Evolutionary conservation across 306 rosid genomes (phyloP), one percentile per base, ranked within the genome.

Genomic region (Vachellia collinsii): DNA sequence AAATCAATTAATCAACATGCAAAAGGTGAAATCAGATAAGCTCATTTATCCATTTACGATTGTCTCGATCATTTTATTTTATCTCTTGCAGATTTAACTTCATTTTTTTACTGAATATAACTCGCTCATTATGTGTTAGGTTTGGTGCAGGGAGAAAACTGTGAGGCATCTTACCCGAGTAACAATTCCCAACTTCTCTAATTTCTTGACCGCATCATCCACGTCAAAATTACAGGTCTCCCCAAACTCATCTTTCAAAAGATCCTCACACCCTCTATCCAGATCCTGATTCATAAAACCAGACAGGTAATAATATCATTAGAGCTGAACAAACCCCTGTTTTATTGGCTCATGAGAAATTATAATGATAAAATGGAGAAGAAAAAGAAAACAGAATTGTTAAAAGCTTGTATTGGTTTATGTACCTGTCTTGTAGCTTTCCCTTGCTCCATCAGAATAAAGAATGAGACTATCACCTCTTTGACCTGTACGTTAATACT

Each of bases 391-490:
- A 82, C 20, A 47, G 62, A 39, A 70, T 59, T 81, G 64, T 13
- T 51, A 75, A 77, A 82, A 86, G 16, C 69, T 75, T 19, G n/a
- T 7, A 39, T 12, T 62, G 76, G 81, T 46, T 9, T 75, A 41
- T 56, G 34, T 75, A 90, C 99, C 87, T 81, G 91, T 79, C 85
- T 71, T 39, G 97, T 95, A 79, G 94, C 93, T 89, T 90, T 95
- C 74, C 99, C 98, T 70, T 93, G 97, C 79, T 93, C 97, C 99
- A 95, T 93, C 88, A 95, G 76, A 83, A 95, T 90, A 83, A 81
- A 95, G 90, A 93, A 95, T 53, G 96, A 86, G 80, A 95, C 74
- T 39, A 93, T 95, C 81, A 93, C 96, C 87, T 95, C 99, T 87
- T 93, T 95, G 82, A 95, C 97, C 99, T 95, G 81, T 79, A 83